A percentile compares a stretch with the other conserved stretches of the same genome.
phyloP scores from a whole-genome alignment of 1,139 yeast genomes.

The Kurtzmaniella natalensis region DNA sequence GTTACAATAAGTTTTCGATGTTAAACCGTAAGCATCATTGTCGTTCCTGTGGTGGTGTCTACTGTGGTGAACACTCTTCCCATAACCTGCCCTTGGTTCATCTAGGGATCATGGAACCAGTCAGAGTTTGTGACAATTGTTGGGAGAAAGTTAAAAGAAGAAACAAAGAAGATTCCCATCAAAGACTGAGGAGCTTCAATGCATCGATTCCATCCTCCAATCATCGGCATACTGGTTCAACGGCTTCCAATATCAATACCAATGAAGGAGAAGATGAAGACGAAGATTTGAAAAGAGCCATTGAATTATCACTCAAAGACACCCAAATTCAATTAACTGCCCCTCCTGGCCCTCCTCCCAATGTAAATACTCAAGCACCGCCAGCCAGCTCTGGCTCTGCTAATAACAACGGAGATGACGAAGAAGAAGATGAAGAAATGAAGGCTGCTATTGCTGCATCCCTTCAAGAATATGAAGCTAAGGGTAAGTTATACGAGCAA shows the following conservation, averaged over 20 bases:
- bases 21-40: slow-evolving; percentile 94
- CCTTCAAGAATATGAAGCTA: slow-evolving; percentile 62
- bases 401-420: slow-evolving; percentile 13
- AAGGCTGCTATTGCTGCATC: slow-evolving; percentile 96
- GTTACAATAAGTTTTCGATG: slow-evolving; percentile 75
- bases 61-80: slow-evolving; percentile 77
- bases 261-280: slow-evolving; percentile 53
- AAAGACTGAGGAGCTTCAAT: slow-evolving; percentile 4
- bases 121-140: slow-evolving; percentile 92
- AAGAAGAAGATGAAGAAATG: slow-evolving; percentile 81
- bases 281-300: slow-evolving; percentile 73
- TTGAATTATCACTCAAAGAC: slow-evolving; percentile 73
- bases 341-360: slow-evolving; percentile 13
- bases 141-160: slow-evolving; percentile 45
- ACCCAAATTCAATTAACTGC: slow-evolving; percentile 21
- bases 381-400: slow-evolving; percentile 10
- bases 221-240: neutral
- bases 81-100: slow-evolving; percentile 69
- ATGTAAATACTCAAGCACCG: slow-evolving; percentile 7
- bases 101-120: slow-evolving; percentile 83
- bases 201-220: too few species aligned
- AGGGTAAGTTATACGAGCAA: slow-evolving; percentile 20
- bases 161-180: slow-evolving; percentile 20
- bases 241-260: neutral
- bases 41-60: slow-evolving; percentile 95